These are phyloP conservation scores for Amniculicola lignicola DNA, from an alignment of 495 filamentous ascomycete species.

Conservation along the genomic window DNA sequence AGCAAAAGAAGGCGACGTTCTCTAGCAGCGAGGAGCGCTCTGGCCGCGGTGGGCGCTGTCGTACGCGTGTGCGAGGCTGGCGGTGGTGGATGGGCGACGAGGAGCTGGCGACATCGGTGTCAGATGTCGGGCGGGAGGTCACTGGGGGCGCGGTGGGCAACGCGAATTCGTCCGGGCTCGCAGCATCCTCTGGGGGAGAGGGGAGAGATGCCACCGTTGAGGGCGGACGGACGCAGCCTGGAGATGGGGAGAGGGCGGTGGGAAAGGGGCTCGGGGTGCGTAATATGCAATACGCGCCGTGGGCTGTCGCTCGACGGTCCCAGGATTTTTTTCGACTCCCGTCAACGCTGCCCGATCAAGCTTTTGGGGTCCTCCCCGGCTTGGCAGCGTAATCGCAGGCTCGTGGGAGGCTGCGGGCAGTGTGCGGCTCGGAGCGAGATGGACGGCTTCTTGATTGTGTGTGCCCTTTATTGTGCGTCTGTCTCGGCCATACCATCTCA, in stretches of 20 bases:
- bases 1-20: slow-evolving; percentile 24
- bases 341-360: too few species aligned
- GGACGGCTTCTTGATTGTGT: too few species aligned
- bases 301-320: background rate
- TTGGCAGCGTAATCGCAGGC: too few species aligned
- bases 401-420: too few species aligned
- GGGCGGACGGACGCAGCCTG: slow-evolving; percentile 8
- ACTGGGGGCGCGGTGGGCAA: slow-evolving; percentile 18
- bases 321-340: background rate
- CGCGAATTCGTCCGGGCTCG: slow-evolving; percentile 22
- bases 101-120: slow-evolving; percentile 20
- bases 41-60: slow-evolving; percentile 1
- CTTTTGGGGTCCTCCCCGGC: too few species aligned
- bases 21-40: slow-evolving; percentile 15
- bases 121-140: slow-evolving; percentile 10
- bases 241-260: background rate
- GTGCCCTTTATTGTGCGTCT: too few species aligned
- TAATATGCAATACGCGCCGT: background rate
- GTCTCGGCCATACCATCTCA: too few species aligned
- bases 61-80: background rate
- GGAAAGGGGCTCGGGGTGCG: background rate
- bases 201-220: slow-evolving; percentile 21
- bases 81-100: background rate
- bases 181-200: slow-evolving; percentile 32
- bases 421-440: too few species aligned